These are phyloP conservation scores for Phytophthora palmivora DNA, from an alignment of 352 stramenopile genomes.

Conservation along the genomic window DNA sequence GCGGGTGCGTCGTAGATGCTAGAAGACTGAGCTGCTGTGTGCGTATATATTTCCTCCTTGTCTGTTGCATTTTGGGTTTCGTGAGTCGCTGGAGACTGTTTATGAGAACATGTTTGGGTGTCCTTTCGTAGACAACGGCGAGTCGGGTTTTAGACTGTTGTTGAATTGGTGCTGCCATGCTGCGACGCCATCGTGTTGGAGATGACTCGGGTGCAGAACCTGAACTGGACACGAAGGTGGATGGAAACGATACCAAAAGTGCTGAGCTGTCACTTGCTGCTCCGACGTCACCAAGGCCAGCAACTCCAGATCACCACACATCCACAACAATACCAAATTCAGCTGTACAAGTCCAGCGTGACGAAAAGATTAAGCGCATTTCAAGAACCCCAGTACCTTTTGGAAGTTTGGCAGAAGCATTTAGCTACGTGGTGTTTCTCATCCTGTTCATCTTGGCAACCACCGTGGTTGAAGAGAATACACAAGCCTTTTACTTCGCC, in stretches of 20 bases:
- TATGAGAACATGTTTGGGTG: slow-evolving; percentile 10
- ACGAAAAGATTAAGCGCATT: slow-evolving; percentile 57
- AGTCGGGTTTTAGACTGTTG: slow-evolving; percentile 1
- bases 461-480: slow-evolving; percentile 50
- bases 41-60: slow-evolving; percentile 24
- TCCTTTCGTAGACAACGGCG: slow-evolving; percentile 17
- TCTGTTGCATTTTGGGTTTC: slow-evolving; percentile 1
- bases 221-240: slow-evolving; percentile 23
- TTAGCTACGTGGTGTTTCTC: slow-evolving; percentile 60
- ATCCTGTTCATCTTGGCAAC: slow-evolving; percentile 66
- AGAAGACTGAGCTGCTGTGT: slow-evolving; percentile 9
- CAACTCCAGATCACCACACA: slow-evolving; percentile 3
- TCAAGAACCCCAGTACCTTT: slow-evolving; percentile 47
- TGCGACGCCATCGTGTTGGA: slow-evolving; percentile 46
- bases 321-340: slow-evolving; percentile 12
- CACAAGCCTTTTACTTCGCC: slow-evolving; percentile 70
- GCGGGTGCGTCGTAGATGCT: slow-evolving; percentile 19
- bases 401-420: slow-evolving; percentile 57
- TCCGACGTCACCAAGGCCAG: slow-evolving; percentile 17
- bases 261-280: slow-evolving; percentile 38
- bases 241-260: slow-evolving; percentile 29
- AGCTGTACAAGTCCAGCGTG: slow-evolving; percentile 23
- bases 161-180: slow-evolving; percentile 17
- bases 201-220: slow-evolving; percentile 22
- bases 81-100: slow-evolving; percentile 17